Evolutionary conservation across 2,329 filamentous ascomycete genomes (phyloP).

Genomic region (Triangularia verruculosa): DNA sequence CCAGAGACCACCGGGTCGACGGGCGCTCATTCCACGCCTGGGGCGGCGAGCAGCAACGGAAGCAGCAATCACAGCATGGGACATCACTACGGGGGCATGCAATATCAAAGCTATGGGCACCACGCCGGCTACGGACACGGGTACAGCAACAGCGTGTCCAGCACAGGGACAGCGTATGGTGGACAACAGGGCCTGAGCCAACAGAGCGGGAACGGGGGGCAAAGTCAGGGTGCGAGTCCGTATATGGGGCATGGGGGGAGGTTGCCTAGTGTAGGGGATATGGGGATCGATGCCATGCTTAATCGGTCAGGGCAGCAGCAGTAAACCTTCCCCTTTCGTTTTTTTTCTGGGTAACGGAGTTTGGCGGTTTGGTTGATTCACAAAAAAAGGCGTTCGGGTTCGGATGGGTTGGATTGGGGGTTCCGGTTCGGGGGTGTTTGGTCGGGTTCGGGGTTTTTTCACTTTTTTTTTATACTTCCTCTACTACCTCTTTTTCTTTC

Average conservation of each 20-base stretch:
- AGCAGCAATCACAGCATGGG: conserved; percentile 26
- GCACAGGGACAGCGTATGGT: conserved; percentile 40
- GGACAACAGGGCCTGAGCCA: conserved; percentile 28
- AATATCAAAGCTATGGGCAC: conserved; percentile 24
- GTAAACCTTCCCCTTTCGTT: background rate
- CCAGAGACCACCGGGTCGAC: conserved; percentile 47
- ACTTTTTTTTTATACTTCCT: conserved; percentile 11
- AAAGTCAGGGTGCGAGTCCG: conserved; percentile 42
- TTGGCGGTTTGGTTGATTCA: background rate
- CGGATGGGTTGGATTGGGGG: background rate
- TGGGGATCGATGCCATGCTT: conserved; percentile 61
- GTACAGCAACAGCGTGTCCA: conserved; percentile 55
- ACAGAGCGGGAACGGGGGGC: conserved; percentile 13
- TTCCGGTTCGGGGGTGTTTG: background rate
- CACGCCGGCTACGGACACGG: conserved; percentile 33
- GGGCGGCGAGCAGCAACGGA: conserved; percentile 34
- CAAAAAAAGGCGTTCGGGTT: background rate
- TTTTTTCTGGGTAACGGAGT: background rate
- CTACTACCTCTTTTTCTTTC: background rate
- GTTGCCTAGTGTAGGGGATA: conserved; percentile 52
- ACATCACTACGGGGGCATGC: conserved; percentile 22
- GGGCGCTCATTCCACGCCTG: conserved; percentile 42
- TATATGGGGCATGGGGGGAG: conserved; percentile 48
- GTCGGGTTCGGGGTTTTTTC: background rate
- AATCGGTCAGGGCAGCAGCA: background rate